phyloP scores from a whole-genome alignment of 148 eudicot genomes.

The Talinum fruticosum region DNA sequence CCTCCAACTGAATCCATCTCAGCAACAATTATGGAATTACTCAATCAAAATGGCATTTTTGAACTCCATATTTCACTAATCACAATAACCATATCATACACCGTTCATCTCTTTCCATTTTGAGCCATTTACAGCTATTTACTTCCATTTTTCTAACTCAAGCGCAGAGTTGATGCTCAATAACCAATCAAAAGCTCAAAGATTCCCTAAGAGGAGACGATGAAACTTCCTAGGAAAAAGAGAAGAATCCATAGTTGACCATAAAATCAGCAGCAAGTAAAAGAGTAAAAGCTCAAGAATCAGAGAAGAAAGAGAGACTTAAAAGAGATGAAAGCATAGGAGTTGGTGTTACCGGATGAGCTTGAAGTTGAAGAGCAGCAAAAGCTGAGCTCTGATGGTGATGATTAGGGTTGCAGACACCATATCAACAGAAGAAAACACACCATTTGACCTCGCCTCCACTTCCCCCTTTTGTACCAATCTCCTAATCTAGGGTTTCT shows the following conservation, averaged over 20 bases:
- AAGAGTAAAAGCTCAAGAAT: neutral
- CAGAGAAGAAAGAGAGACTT: neutral
- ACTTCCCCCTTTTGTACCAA: neutral
- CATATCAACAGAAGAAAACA: conserved; percentile 16
- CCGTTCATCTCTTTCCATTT: conserved; percentile 3
- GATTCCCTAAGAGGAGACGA: neutral
- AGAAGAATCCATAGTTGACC: neutral
- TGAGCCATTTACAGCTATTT: neutral
- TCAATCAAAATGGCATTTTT: neutral
- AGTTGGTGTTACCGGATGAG: conserved; percentile 19
- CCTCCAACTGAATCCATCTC: neutral
- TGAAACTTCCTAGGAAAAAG: no score
- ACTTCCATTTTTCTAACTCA: neutral
- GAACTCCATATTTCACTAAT: neutral
- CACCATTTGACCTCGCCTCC: conserved; percentile 15
- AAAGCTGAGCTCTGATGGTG: conserved; percentile 6
- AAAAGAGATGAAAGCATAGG: neutral
- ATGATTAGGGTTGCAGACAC: conserved; percentile 28
- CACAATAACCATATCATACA: neutral
- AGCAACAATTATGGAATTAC: neutral
- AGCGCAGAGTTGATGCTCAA: neutral
- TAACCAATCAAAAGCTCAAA: neutral
- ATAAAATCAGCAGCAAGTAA: neutral
- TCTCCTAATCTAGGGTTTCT: neutral
- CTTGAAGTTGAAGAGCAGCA: conserved; percentile 10